These are phyloP conservation scores for Aspergillus sp. DNA, from an alignment of 2,329 filamentous ascomycete genomes.

Conservation along the genomic window DNA sequence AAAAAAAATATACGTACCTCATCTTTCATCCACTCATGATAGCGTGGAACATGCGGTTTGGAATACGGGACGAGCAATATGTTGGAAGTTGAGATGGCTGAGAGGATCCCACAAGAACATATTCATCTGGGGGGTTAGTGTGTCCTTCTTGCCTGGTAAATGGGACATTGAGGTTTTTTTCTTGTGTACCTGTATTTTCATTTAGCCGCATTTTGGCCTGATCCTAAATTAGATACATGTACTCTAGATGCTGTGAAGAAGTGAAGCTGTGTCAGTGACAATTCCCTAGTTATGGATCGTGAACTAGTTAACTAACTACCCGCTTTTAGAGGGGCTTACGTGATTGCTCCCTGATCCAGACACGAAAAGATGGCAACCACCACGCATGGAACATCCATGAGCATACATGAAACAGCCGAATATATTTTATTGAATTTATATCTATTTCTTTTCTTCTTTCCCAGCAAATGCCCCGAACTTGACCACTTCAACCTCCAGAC, in stretches of 20 bases:
- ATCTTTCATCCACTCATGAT: conserved; percentile 90
- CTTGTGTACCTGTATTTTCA: neutral
- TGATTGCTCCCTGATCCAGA: no score
- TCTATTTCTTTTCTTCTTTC: conserved; percentile 27
- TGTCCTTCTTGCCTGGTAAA: neutral
- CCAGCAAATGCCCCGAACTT: conserved; percentile 44
- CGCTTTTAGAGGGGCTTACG: no score
- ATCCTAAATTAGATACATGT: no score
- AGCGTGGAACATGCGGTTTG: conserved; percentile 67
- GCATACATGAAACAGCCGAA: neutral
- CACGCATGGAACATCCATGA: no score
- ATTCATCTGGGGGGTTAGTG: neutral
- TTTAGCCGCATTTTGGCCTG: neutral
- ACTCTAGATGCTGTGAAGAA: neutral
- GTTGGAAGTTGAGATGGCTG: conserved; percentile 59
- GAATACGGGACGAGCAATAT: conserved; percentile 79
- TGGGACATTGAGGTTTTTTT: neutral
- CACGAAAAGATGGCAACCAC: no score
- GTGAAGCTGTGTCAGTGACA: neutral
- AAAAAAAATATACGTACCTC: conserved; percentile 37
- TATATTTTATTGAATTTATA: neutral
- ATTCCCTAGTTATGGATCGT: no score
- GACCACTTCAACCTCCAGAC: conserved; percentile 66
- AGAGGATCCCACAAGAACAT: neutral
- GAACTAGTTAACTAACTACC: no score